These are phyloP conservation scores for Botrytis elliptica DNA, from an alignment of 2,329 filamentous ascomycete genomes.

Conservation along the genomic window DNA sequence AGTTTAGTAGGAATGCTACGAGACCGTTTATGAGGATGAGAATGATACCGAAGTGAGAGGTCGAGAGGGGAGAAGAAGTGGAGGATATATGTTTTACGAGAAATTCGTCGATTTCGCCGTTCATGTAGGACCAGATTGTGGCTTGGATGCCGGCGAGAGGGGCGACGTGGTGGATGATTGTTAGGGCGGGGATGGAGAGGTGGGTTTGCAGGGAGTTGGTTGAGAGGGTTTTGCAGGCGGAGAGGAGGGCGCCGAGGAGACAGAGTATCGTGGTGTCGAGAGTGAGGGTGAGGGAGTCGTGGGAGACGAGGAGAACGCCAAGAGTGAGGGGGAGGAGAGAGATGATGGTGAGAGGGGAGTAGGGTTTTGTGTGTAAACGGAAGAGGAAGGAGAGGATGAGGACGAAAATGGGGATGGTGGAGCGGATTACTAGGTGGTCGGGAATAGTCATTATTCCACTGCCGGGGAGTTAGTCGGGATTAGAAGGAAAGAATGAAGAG, in stretches of 20 bases:
- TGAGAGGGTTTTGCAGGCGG: slow-evolving; percentile 5
- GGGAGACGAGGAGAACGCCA: slow-evolving; percentile 57
- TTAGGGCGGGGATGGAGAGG: background rate
- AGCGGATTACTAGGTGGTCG: slow-evolving; percentile 64
- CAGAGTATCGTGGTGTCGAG: slow-evolving; percentile 49
- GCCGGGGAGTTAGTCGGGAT: background rate
- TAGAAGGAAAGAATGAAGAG: background rate
- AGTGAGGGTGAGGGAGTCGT: slow-evolving; percentile 52
- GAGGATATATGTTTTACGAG: slow-evolving; percentile 25
- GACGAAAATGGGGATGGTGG: slow-evolving; percentile 60
- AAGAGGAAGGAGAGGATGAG: slow-evolving; percentile 59
- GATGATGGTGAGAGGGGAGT: slow-evolving; percentile 56
- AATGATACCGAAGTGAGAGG: slow-evolving; percentile 31
- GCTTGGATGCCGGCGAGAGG: slow-evolving; percentile 59
- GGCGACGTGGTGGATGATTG: slow-evolving; percentile 52
- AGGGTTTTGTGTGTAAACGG: slow-evolving; percentile 52
- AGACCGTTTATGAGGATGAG: slow-evolving; percentile 50
- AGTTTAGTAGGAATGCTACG: slow-evolving; percentile 56
- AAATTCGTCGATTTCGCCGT: slow-evolving; percentile 52
- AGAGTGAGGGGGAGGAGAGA: slow-evolving; percentile 60
- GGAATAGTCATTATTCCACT: slow-evolving; percentile 59
- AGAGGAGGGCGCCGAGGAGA: background rate
- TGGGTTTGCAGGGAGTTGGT: background rate
- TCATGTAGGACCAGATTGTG: slow-evolving; percentile 50
- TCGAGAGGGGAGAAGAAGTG: slow-evolving; percentile 29